phyloP scores from a whole-genome alignment of 768 basidiomycete species.

The Glaciozyma martinii region DNA sequence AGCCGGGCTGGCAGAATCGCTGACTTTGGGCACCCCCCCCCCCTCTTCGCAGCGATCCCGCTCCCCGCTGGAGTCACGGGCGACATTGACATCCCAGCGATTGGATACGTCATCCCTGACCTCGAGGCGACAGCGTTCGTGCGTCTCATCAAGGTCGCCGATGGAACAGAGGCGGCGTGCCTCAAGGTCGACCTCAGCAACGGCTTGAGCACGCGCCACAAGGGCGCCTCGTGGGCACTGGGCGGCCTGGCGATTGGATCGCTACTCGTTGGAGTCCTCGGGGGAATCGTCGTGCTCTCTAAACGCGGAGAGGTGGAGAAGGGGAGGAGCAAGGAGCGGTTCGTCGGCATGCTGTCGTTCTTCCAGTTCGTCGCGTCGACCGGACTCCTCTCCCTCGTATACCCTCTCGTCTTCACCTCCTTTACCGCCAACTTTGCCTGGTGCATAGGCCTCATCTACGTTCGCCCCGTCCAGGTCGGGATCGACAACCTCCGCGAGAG shows the following conservation, averaged over 20 bases:
- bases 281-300: slow-evolving; percentile 42
- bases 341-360: slow-evolving; percentile 71
- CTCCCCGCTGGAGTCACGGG: slow-evolving; percentile 38
- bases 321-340: slow-evolving; percentile 44
- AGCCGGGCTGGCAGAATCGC: not conserved
- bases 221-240: slow-evolving; percentile 67
- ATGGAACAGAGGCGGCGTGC: slow-evolving; percentile 64
- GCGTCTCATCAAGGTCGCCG: slow-evolving; percentile 13
- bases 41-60: slow-evolving; percentile 10
- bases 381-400: slow-evolving; percentile 71
- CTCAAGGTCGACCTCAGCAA: slow-evolving; percentile 87
- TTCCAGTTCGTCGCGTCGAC: slow-evolving; percentile 77
- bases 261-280: slow-evolving; percentile 51
- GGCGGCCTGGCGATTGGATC: slow-evolving; percentile 48
- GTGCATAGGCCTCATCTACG: slow-evolving; percentile 61
- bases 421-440: slow-evolving; percentile 82
- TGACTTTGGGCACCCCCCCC: too few relatives aligned
- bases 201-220: slow-evolving; percentile 70
- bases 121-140: slow-evolving; percentile 54
- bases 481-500: slow-evolving; percentile 72
- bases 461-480: slow-evolving; percentile 59
- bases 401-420: slow-evolving; percentile 69
- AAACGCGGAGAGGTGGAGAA: slow-evolving; percentile 33
- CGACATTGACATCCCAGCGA: slow-evolving; percentile 51
- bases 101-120: slow-evolving; percentile 82